Evolutionary conservation across 208 protist species (phyloP).

Genomic region (Acanthamoeba lugdunensis): DNA sequence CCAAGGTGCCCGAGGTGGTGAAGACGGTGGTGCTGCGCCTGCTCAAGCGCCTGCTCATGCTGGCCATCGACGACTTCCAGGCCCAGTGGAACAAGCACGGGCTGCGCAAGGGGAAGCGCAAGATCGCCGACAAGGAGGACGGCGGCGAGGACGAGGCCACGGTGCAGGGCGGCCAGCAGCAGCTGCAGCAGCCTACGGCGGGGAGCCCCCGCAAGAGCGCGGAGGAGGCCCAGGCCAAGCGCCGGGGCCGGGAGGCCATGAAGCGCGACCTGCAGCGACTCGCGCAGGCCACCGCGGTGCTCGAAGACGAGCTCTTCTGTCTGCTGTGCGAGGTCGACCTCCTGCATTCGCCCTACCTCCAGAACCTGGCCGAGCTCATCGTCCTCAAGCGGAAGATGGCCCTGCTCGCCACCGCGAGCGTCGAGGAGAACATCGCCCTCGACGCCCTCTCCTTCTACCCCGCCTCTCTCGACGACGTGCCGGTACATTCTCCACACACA

Average conservation of each 20-base stretch:
- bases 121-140: slow-evolving; percentile 10
- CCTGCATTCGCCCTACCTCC: slow-evolving; percentile 22
- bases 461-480: neutral
- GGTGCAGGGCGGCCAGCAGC: neutral
- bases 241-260: neutral
- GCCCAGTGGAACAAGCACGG: slow-evolving; percentile 16
- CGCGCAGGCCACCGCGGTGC: neutral
- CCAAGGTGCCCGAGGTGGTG: neutral
- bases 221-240: neutral
- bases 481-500: neutral
- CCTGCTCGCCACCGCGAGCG: neutral
- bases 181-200: neutral
- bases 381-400: slow-evolving; percentile 11
- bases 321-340: slow-evolving; percentile 22
- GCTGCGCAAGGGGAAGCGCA: neutral
- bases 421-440: neutral
- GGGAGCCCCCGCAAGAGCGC: neutral
- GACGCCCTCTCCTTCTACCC: neutral
- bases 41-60: slow-evolving; percentile 18
- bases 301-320: slow-evolving; percentile 29
- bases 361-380: slow-evolving; percentile 29
- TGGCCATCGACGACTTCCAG: slow-evolving; percentile 18
- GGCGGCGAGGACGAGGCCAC: neutral
- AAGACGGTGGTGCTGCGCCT: slow-evolving; percentile 46
- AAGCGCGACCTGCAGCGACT: slow-evolving; percentile 1